Evolutionary conservation across 2,329 filamentous ascomycete species (phyloP).

Genomic region (Fusarium sp.): DNA sequence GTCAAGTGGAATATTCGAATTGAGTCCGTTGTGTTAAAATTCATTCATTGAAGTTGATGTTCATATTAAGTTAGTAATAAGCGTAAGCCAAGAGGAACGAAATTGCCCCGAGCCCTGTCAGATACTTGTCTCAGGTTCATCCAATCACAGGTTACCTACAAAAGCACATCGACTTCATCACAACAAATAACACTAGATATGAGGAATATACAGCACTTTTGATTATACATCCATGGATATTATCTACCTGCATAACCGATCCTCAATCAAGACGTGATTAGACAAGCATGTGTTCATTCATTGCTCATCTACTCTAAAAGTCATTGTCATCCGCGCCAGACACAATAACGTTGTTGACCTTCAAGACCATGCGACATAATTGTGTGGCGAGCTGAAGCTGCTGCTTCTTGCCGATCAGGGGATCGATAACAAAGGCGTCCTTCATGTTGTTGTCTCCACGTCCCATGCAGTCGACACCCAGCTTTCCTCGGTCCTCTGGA

Average conservation of each 20-base stretch:
- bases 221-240: conserved; percentile 41
- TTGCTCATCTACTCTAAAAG: conserved; percentile 70
- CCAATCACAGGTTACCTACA: conserved; percentile 20
- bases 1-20: too few species aligned
- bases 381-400: conserved; percentile 97
- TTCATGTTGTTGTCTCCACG: conserved; percentile 97
- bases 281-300: conserved; percentile 43
- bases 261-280: conserved; percentile 43
- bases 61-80: neutral
- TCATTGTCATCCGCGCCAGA: conserved; percentile 89
- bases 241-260: conserved; percentile 40
- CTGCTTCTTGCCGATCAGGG: conserved; percentile 97
- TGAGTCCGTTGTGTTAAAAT: neutral
- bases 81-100: conserved; percentile 23
- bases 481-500: conserved; percentile 65
- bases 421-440: conserved; percentile 97
- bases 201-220: conserved; percentile 32
- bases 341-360: conserved; percentile 97
- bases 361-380: conserved; percentile 97
- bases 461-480: conserved; percentile 98
- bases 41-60: neutral
- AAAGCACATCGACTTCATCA: neutral
- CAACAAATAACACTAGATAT: neutral
- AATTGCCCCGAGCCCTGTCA: conserved; percentile 31
- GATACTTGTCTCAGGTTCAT: neutral